Percentiles rank a stretch among this genome's conserved stretches.
Evolutionary conservation across 805 yeast species (phyloP).

Genomic region (Starmerella potacharoeniae): DNA sequence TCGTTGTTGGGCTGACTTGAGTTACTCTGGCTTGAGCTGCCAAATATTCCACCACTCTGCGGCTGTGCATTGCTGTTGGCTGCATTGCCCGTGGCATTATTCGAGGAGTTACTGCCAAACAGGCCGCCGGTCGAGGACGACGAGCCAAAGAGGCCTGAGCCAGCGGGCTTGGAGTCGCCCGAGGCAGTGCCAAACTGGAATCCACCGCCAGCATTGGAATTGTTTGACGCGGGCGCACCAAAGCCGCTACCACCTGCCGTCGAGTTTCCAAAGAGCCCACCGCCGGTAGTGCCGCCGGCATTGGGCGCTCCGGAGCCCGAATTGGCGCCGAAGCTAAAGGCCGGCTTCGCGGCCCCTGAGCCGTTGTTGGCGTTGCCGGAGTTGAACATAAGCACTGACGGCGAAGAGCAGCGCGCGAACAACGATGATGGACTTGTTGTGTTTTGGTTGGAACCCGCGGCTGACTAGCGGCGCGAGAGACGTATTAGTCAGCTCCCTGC

Average conservation of each 20-base stretch:
- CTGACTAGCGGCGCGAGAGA: background rate
- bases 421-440: background rate
- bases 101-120: background rate
- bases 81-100: background rate
- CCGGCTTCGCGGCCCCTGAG: background rate
- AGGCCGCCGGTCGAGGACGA: conserved; percentile 1
- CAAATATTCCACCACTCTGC: background rate
- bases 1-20: background rate
- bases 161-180: background rate
- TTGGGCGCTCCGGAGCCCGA: background rate
- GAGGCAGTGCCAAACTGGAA: background rate
- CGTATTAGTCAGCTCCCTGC: background rate
- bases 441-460: background rate
- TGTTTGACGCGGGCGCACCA: background rate
- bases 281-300: background rate
- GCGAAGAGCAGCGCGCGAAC: background rate
- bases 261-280: conserved; percentile 3
- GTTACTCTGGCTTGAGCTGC: background rate
- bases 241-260: background rate
- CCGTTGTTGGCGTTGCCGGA: conserved; percentile 3
- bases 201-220: background rate
- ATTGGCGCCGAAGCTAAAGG: background rate
- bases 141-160: background rate
- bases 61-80: background rate
- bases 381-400: conserved; percentile 2